Conservation (phyloP, 139 green algal species). For the Dunaliella primolecta region DNA sequence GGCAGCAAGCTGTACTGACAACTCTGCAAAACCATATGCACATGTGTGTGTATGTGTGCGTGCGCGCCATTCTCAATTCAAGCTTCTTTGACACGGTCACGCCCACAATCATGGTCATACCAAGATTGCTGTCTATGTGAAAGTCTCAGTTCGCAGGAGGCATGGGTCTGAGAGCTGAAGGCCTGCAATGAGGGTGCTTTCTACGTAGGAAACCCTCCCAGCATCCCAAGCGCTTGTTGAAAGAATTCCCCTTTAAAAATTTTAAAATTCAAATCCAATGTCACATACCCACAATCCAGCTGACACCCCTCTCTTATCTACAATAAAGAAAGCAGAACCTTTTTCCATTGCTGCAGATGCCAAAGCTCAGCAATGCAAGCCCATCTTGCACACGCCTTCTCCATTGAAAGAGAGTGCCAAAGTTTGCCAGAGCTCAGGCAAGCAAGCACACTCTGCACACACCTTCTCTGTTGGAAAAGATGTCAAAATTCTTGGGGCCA, state of each 20-base stretch:
- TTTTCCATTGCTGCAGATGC: no score
- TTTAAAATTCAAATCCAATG: no score
- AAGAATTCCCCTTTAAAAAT: no score
- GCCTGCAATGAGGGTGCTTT: not conserved
- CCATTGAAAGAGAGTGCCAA: not conserved
- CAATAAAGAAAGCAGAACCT: no score
- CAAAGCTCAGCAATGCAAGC: no score
- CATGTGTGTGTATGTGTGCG: not conserved
- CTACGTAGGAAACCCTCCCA: no score
- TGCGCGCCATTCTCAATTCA: not conserved
- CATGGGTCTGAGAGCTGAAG: not conserved
- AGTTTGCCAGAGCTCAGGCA: not conserved
- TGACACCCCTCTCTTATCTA: no score
- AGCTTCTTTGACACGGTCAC: not conserved
- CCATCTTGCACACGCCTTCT: not conserved
- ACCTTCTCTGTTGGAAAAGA: constrained; percentile 37
- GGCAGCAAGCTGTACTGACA: constrained; percentile 27
- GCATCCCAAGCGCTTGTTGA: no score
- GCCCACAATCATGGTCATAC: not conserved
- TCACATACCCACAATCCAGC: no score
- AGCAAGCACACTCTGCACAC: not conserved
- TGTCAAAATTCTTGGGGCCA: constrained; percentile 41
- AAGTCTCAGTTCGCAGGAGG: not conserved
- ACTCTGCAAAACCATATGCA: constrained; percentile 22
- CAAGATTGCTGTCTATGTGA: not conserved